Conservation (phyloP, 441 rosid species). For the Viola pubescens region DNA sequence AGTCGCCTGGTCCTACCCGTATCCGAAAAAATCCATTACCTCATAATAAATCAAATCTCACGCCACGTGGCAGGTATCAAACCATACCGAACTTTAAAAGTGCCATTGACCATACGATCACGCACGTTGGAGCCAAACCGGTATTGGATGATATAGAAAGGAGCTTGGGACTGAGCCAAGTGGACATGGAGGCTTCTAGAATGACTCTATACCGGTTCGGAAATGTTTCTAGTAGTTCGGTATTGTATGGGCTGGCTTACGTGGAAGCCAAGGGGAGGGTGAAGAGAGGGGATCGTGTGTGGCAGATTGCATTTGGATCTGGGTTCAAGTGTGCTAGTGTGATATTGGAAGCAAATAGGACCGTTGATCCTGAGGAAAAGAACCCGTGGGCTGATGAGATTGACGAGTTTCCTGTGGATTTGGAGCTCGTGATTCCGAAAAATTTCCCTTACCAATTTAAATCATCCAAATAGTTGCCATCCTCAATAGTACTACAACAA, state of each 20-base stretch:
- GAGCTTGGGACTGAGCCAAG: slow-evolving; percentile 44
- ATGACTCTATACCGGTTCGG: slow-evolving; percentile 54
- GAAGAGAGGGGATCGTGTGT: slow-evolving; percentile 42
- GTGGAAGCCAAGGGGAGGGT: slow-evolving; percentile 41
- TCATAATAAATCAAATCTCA: slow-evolving; percentile 28
- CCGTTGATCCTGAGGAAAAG: no score
- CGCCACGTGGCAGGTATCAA: slow-evolving; percentile 11
- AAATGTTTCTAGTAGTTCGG: slow-evolving; percentile 63
- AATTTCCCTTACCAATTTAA: no score
- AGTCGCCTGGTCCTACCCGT: slow-evolving; percentile 44
- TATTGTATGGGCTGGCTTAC: slow-evolving; percentile 68
- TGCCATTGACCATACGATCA: slow-evolving; percentile 45
- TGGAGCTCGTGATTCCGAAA: no score
- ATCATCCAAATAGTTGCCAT: no score
- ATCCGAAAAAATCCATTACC: slow-evolving; percentile 39
- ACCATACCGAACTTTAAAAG: slow-evolving; percentile 42
- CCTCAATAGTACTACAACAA: no score
- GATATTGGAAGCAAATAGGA: slow-evolving; percentile 51
- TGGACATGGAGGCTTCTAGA: slow-evolving; percentile 59
- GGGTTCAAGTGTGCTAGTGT: slow-evolving; percentile 63
- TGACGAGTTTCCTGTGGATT: no score
- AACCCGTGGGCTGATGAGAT: no score
- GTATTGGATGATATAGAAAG: slow-evolving; percentile 48
- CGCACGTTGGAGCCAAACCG: slow-evolving; percentile 36
- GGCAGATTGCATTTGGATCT: slow-evolving; percentile 62